These are phyloP conservation scores for Salix dunnii DNA, from an alignment of 345 rosid genomes.

Conservation along the genomic window DNA sequence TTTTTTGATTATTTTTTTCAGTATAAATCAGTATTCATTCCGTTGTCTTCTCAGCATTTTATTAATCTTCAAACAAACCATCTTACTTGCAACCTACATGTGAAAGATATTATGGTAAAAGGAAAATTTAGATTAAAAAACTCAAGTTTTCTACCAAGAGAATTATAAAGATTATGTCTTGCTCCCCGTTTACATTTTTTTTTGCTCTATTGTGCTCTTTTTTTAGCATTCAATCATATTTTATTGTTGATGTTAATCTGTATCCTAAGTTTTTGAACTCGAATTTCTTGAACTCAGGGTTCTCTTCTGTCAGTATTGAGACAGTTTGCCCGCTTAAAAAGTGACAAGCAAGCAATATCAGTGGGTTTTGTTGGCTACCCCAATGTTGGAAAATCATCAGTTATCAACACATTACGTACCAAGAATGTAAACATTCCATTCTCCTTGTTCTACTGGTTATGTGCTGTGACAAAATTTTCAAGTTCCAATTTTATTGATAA, in stretches of 20 bases:
- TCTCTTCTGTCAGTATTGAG: constrained; percentile 86
- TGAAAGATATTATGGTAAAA: background rate
- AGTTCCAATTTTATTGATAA: background rate
- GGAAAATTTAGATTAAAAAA: background rate
- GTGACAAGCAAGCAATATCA: constrained; percentile 93
- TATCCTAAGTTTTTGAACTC: background rate
- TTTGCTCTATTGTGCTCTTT: background rate
- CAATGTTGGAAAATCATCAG: constrained; percentile 96
- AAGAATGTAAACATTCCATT: constrained; percentile 54
- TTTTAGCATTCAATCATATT: background rate
- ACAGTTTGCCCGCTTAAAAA: constrained; percentile 83
- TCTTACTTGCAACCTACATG: background rate
- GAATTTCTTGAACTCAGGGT: constrained; percentile 48
- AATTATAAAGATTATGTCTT: background rate
- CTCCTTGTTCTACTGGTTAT: background rate
- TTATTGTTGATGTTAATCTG: background rate
- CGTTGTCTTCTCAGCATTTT: background rate
- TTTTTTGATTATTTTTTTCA: background rate
- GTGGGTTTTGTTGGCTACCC: constrained; percentile 98
- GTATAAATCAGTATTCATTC: background rate
- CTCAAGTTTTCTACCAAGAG: background rate
- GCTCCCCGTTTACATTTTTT: background rate
- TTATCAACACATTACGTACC: constrained; percentile 86
- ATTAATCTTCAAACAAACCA: background rate
- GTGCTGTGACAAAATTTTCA: background rate